Evolutionary conservation across 164 flowering plant species (phyloP), one percentile per base, ranked within the genome.

Genomic region (Litsea cubeba): DNA sequence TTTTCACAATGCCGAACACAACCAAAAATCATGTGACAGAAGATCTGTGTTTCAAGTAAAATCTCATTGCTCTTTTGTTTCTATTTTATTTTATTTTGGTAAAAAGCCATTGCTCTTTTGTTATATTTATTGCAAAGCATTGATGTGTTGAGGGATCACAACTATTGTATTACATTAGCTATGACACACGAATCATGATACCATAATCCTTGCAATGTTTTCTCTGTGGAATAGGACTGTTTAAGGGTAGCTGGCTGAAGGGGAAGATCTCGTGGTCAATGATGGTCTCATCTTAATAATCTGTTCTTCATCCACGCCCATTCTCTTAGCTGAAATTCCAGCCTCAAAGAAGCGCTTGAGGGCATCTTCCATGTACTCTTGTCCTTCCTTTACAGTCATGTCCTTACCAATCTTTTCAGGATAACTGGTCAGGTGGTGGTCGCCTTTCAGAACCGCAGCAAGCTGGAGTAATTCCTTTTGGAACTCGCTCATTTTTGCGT

Each of bases 201-300:
- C 46, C 11, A 11, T 5, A 7, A 7, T 40, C 46, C 10, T 5
- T 40, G 46, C 46, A 40, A 40, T 40, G 10, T 40, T 40, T 40
- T 40, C 46, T 40, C 10, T 40, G 46, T 1, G 7, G 46, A 40
- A 40, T 11, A 40, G 46, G 46, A 40, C 46, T 8, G 58, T 49
- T 50, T 50, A 73, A 22, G 81, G 79, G 20, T 72, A 26, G 8
- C 25, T 26, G 67, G 67, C 54, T 54, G 74, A 63, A 67, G 65
- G 63, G n/a, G 87, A 78, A 4, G 90, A 26, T 79, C 94, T 87
- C 32, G 92, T 79, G 28, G 90, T 85, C 25, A 88, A 86, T 1
- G 97, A 91, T 3, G 97, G 92, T 79, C 84, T 89, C 94, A 91
- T 90, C 72, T 85, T 79, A 17, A 91, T 88, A 57, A 91, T 87